These are phyloP conservation scores for Aspergillus arachidicola DNA, from an alignment of 2,329 filamentous ascomycete species.

Conservation along the genomic window DNA sequence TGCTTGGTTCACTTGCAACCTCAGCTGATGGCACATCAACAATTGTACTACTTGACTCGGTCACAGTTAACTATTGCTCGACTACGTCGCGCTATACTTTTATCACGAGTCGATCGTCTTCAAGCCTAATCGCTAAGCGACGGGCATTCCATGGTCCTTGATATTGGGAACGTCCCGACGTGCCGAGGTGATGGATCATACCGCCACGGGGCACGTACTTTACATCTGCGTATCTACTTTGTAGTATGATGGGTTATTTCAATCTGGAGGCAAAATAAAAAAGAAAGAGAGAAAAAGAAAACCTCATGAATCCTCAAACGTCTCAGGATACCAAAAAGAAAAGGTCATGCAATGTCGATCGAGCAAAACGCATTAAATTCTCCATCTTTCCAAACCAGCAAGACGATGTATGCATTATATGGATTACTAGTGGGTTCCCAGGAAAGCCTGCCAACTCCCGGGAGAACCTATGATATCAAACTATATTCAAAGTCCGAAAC, in stretches of 20 bases:
- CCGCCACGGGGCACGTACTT: conserved; percentile 1
- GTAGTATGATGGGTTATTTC: neutral
- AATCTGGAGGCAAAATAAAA: neutral
- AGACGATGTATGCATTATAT: neutral
- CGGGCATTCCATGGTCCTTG: conserved; percentile 6
- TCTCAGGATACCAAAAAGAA: conserved; percentile 18
- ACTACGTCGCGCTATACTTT: neutral
- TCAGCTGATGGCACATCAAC: neutral
- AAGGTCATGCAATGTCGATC: conserved; percentile 38
- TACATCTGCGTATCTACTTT: neutral
- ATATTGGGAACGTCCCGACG: conserved; percentile 5
- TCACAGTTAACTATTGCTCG: neutral
- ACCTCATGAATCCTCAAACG: neutral
- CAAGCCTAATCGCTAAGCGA: neutral
- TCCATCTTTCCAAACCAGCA: neutral
- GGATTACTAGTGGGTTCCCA: neutral
- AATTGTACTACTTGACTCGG: neutral
- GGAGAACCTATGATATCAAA: neutral
- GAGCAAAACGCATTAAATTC: neutral
- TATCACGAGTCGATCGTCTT: neutral
- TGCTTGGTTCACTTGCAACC: neutral
- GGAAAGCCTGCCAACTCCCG: neutral
- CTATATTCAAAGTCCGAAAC: neutral
- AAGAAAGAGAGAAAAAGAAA: neutral
- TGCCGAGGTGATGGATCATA: conserved; percentile 15